These are phyloP conservation scores for Arthrobotrys sphaeroides DNA, from an alignment of 2,329 filamentous ascomycete species.

Conservation along the genomic window DNA sequence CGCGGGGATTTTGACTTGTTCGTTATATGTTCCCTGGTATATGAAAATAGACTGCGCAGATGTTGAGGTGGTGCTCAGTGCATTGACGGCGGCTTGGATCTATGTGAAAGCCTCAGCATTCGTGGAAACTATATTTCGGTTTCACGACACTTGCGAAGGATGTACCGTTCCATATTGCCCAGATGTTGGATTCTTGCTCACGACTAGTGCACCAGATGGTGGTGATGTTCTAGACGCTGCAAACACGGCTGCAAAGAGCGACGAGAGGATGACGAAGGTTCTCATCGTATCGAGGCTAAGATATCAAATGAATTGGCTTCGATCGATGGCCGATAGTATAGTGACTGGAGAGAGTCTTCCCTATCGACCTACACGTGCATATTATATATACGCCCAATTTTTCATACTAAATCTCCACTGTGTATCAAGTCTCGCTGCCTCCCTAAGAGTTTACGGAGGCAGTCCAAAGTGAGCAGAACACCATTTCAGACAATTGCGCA, in stretches of 20 bases:
- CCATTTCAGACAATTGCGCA: no score
- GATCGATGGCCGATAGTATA: no score
- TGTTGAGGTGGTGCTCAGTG: conserved; percentile 66
- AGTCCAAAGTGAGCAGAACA: neutral
- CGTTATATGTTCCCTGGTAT: conserved; percentile 69
- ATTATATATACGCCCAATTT: neutral
- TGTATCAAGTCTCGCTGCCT: neutral
- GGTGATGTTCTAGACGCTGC: conserved; percentile 62
- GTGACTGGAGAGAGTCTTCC: neutral
- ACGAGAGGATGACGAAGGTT: neutral
- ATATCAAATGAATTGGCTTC: neutral
- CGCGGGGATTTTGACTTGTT: conserved; percentile 68
- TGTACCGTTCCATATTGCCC: conserved; percentile 63
- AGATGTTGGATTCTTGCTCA: conserved; percentile 60
- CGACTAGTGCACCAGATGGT: conserved; percentile 66
- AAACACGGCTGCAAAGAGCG: neutral
- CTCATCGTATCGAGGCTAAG: neutral
- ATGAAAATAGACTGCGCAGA: conserved; percentile 71
- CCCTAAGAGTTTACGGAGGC: neutral
- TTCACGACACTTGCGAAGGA: conserved; percentile 56
- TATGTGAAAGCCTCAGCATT: conserved; percentile 32
- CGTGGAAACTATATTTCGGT: neutral
- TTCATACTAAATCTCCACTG: neutral
- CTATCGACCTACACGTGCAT: no score
- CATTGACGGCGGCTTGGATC: conserved; percentile 69